Evolutionary conservation across 2,329 filamentous ascomycete species (phyloP).

Genomic region (Alternaria angustiovoidea): DNA sequence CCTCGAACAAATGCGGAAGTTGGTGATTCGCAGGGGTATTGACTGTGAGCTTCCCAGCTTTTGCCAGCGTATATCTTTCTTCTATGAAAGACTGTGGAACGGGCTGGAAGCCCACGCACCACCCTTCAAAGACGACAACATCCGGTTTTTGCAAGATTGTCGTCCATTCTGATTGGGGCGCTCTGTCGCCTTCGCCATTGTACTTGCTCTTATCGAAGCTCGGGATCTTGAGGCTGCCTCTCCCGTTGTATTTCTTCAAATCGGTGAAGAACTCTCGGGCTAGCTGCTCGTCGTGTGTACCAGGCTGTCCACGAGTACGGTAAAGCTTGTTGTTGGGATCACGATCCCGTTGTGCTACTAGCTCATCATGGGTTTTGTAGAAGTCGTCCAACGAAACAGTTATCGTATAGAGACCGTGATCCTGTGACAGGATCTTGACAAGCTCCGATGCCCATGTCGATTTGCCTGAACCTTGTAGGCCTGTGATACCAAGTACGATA

Average conservation of each 20-base stretch:
- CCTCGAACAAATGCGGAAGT: constrained; percentile 64
- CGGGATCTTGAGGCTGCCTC: constrained; percentile 68
- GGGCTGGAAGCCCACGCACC: constrained; percentile 85
- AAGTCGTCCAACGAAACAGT: constrained; percentile 75
- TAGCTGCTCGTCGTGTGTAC: constrained; percentile 79
- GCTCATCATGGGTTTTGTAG: constrained; percentile 77
- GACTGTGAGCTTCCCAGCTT: constrained; percentile 54
- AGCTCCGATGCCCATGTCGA: constrained; percentile 74
- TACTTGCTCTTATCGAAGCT: constrained; percentile 85
- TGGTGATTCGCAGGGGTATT: constrained; percentile 63
- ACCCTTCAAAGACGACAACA: constrained; percentile 86
- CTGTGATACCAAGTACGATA: constrained; percentile 88
- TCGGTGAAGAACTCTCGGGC: constrained; percentile 69
- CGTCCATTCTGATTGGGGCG: constrained; percentile 69
- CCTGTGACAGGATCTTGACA: constrained; percentile 35
- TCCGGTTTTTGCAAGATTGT: constrained; percentile 63
- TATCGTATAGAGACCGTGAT: constrained; percentile 38
- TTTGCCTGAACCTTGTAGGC: constrained; percentile 91
- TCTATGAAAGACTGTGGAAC: constrained; percentile 64
- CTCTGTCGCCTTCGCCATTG: constrained; percentile 77
- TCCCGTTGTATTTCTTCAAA: constrained; percentile 57
- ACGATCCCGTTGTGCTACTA: constrained; percentile 68
- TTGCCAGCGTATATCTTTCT: constrained; percentile 62
- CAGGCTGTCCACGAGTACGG: constrained; percentile 83
- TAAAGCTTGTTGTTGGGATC: constrained; percentile 78